Conservation (phyloP, 768 basidiomycete species). For the Gyrodon lividus region DNA sequence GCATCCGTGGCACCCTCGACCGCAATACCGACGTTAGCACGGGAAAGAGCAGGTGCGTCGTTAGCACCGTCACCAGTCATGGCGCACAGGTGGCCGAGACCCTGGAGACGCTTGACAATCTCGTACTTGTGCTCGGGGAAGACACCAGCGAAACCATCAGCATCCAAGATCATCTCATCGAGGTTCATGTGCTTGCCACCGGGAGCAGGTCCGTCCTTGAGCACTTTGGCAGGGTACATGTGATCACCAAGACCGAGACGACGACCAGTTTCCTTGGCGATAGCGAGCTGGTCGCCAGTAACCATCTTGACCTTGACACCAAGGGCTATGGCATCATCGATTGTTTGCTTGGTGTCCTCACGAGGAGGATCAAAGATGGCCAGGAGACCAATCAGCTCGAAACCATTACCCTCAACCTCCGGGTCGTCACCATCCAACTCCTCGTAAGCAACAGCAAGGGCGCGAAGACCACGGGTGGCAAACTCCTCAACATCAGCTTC, state of each 20-base stretch:
- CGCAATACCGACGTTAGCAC: constrained; percentile 99
- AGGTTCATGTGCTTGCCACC: constrained; percentile 80
- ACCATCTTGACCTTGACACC: constrained; percentile 99
- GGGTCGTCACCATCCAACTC: constrained; percentile 81
- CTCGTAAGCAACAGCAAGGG: constrained; percentile 94
- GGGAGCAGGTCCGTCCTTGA: constrained; percentile 92
- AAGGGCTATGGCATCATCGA: constrained; percentile 93
- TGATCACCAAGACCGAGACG: constrained; percentile 98
- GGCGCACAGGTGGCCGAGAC: constrained; percentile 91
- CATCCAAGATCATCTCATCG: constrained; percentile 99
- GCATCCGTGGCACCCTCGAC: constrained; percentile 99
- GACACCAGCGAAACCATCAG: constrained; percentile 98
- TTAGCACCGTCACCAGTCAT: constrained; percentile 99
- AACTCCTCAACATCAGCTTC: constrained; percentile 97
- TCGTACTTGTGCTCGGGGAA: constrained; percentile 99
- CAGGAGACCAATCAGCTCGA: constrained; percentile 95
- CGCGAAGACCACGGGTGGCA: constrained; percentile 91
- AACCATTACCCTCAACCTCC: constrained; percentile 92
- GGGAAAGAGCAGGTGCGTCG: constrained; percentile 95
- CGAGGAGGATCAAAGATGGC: constrained; percentile 98
- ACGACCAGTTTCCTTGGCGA: constrained; percentile 98
- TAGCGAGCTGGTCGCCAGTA: constrained; percentile 99
- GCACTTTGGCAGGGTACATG: constrained; percentile 99
- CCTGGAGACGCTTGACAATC: constrained; percentile 97
- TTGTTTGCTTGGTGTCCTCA: constrained; percentile 98